Conservation (phyloP, 805 yeast genomes). For the Lipomyces yamanashiensis region DNA sequence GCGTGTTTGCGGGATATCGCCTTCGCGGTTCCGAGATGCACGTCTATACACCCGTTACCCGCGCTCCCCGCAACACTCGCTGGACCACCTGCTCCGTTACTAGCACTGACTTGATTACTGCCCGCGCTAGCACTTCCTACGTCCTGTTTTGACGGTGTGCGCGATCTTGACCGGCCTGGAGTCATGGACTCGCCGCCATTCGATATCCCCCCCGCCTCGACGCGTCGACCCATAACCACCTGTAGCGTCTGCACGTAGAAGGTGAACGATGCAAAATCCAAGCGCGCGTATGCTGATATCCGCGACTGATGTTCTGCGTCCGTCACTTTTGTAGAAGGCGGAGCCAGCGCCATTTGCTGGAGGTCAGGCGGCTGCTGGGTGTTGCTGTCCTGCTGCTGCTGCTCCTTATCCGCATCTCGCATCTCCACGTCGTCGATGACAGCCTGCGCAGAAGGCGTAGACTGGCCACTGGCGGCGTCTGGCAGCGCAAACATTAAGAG, state of each 20-base stretch:
- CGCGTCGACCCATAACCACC: conserved; percentile 87
- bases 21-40: conserved; percentile 88
- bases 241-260: conserved; percentile 96
- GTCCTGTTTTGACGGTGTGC: conserved; percentile 7
- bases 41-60: conserved; percentile 64
- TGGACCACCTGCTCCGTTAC: background rate
- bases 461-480: conserved; percentile 5
- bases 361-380: conserved; percentile 17
- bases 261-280: conserved; percentile 90
- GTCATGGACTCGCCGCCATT: background rate
- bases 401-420: conserved; percentile 4
- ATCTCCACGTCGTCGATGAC: conserved; percentile 4
- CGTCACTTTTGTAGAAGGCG: background rate
- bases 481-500: conserved; percentile 9
- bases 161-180: conserved; percentile 10
- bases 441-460: background rate
- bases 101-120: background rate
- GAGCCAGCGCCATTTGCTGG: conserved; percentile 10
- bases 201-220: conserved; percentile 54
- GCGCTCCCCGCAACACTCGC: conserved; percentile 40
- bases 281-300: conserved; percentile 53
- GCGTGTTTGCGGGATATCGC: conserved; percentile 95
- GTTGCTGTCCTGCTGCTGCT: background rate
- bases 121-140: background rate
- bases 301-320: conserved; percentile 37